Percentiles rank a stretch among this genome's conserved stretches.
Conservation (phyloP, 73 alveolate genomes). For the Tetrahymena malaccensis region DNA sequence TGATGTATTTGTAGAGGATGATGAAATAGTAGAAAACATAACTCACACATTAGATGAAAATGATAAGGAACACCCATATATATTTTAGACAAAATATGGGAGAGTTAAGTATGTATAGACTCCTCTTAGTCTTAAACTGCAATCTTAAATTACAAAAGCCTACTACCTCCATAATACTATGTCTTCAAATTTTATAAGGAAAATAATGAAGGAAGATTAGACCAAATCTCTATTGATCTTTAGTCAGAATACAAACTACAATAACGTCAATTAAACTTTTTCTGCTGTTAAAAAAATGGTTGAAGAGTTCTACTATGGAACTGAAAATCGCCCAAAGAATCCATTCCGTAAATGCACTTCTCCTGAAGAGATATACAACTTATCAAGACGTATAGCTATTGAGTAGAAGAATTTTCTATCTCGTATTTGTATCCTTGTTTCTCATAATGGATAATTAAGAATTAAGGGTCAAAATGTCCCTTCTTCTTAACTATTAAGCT, state of each 20-base stretch:
- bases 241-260: neutral
- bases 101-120: neutral
- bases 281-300: constrained; percentile 6
- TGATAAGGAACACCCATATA: neutral
- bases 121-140: neutral
- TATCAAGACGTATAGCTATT: constrained; percentile 4
- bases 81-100: neutral
- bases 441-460: constrained; percentile 25
- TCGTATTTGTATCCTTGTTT: constrained; percentile 10
- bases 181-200: neutral
- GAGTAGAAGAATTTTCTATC: constrained; percentile 9
- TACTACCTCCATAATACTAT: neutral
- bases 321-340: constrained; percentile 18
- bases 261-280: constrained; percentile 13
- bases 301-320: constrained; percentile 20
- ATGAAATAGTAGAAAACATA: neutral
- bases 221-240: neutral
- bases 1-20: neutral
- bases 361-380: constrained; percentile 14
- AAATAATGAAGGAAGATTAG: neutral
- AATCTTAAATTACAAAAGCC: neutral
- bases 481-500: neutral
- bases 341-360: constrained; percentile 22
- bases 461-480: constrained; percentile 10
- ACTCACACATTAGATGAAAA: neutral